Conservation (phyloP, 257 asterid genomes). For the Solanum chilense region DNA sequence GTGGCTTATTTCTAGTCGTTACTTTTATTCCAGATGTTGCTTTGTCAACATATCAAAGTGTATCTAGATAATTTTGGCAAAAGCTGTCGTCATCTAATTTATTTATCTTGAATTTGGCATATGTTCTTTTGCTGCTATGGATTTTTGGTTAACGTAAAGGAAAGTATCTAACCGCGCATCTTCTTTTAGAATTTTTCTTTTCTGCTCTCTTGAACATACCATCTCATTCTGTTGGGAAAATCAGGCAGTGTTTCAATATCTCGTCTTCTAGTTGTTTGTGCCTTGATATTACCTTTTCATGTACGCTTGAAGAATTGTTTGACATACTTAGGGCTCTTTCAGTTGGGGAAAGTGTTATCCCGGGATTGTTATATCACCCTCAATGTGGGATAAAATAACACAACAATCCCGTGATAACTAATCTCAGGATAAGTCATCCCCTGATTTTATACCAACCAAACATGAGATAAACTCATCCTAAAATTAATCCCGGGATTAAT, state of each 20-base stretch:
- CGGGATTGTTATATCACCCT: not conserved
- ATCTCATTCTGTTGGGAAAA: not conserved
- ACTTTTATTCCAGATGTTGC: not conserved
- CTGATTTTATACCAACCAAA: not conserved
- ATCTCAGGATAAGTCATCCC: not conserved
- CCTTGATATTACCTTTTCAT: not conserved
- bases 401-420: not conserved
- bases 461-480: not conserved
- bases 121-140: not conserved
- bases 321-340: not conserved
- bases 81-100: not conserved
- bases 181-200: not conserved
- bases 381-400: not conserved
- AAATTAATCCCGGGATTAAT: not conserved
- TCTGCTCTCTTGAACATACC: not conserved
- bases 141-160: not conserved
- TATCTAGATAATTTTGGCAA: not conserved
- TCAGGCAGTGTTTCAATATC: not conserved
- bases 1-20: not conserved
- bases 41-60: not conserved
- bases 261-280: not conserved
- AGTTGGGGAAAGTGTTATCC: not conserved
- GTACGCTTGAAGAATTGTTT: not conserved
- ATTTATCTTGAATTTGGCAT: not conserved
- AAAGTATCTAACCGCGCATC: not conserved